Conservation (phyloP, 768 basidiomycete species). For the Boletus rubescentipes region DNA sequence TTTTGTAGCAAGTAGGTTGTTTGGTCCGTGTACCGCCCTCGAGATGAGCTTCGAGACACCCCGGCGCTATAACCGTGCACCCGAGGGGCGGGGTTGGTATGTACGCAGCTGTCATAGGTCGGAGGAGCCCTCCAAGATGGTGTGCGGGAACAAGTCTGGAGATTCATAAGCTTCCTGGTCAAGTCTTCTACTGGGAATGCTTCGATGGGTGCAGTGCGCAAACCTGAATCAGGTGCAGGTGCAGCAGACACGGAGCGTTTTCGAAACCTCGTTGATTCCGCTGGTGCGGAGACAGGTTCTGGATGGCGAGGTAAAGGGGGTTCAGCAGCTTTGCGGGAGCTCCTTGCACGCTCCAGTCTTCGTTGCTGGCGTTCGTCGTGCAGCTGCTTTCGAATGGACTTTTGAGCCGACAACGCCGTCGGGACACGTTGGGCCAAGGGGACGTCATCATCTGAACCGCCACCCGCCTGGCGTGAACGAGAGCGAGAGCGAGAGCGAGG, state of each 20-base stretch:
- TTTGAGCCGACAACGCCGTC: constrained; percentile 78
- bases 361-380: constrained; percentile 65
- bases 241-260: constrained; percentile 34
- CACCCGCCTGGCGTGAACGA: constrained; percentile 20
- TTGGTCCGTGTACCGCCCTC: constrained; percentile 14
- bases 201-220: constrained; percentile 36
- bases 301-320: constrained; percentile 18
- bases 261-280: constrained; percentile 38
- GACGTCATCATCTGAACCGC: constrained; percentile 69
- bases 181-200: constrained; percentile 59
- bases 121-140: constrained; percentile 14
- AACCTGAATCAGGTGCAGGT: constrained; percentile 13
- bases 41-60: constrained; percentile 25
- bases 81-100: constrained; percentile 11
- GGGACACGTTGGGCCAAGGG: constrained; percentile 84
- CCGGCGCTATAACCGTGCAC: constrained; percentile 5
- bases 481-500: constrained; percentile 23
- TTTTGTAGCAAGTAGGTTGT: constrained; percentile 19
- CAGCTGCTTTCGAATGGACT: constrained; percentile 71
- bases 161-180: constrained; percentile 52
- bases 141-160: constrained; percentile 37
- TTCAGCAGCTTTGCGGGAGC: constrained; percentile 20
- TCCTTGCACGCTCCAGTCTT: constrained; percentile 45
- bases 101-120: constrained; percentile 9
- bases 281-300: constrained; percentile 27